phyloP scores from a whole-genome alignment of 2,329 filamentous ascomycete species.

The Aspergillus viridinutans region DNA sequence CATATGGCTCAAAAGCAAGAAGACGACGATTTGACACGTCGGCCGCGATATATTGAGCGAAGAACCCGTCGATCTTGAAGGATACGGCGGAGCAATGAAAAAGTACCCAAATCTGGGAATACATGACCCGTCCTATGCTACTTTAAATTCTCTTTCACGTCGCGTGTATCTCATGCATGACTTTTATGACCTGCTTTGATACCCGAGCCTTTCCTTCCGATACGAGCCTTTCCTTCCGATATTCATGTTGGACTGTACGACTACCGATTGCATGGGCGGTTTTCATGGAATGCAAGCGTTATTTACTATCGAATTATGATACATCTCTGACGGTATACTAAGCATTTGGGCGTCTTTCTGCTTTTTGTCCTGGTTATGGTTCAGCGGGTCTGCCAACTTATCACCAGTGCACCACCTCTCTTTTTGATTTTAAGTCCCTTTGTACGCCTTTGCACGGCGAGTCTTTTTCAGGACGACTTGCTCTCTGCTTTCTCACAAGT shows the following conservation, averaged over 20 bases:
- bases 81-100: background rate
- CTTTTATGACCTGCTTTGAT: background rate
- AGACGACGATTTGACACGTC: constrained; percentile 17
- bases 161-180: background rate
- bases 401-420: no score
- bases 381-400: background rate
- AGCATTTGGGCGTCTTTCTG: background rate
- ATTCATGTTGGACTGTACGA: background rate
- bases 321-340: background rate
- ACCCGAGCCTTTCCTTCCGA: background rate
- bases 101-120: background rate
- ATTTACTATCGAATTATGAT: background rate
- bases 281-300: background rate
- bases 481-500: background rate
- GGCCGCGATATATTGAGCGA: constrained; percentile 30
- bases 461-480: background rate
- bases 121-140: background rate
- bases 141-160: background rate
- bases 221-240: background rate
- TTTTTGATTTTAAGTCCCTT: background rate
- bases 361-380: background rate
- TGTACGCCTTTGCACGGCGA: background rate
- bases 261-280: background rate
- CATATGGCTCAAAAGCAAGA: constrained; percentile 3
- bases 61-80: constrained; percentile 20